phyloP scores from a whole-genome alignment of 768 basidiomycete species.

The Rhizopogon sp. region DNA sequence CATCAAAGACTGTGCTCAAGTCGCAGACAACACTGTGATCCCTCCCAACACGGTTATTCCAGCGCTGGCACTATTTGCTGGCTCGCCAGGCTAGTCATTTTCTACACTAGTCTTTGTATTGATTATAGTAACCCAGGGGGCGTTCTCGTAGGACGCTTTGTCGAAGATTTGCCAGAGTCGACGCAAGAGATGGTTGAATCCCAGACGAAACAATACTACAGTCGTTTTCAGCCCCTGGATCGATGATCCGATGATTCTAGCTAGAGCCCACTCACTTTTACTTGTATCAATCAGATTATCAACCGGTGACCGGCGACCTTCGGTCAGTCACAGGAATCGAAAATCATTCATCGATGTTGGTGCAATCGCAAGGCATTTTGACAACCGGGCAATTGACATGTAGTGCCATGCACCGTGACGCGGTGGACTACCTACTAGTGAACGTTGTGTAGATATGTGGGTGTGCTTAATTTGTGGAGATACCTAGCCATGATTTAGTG shows the following conservation, averaged over 20 bases:
- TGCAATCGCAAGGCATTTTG: no score
- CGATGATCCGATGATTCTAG: conserved; percentile 21
- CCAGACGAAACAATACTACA: conserved; percentile 80
- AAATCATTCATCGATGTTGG: no score
- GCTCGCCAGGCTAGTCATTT: conserved; percentile 74
- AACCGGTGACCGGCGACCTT: no score
- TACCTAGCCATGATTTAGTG: no score
- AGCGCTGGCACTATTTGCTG: conserved; percentile 77
- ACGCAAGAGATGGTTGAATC: conserved; percentile 90
- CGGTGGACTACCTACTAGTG: no score
- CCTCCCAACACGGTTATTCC: conserved; percentile 93
- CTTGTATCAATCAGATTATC: conserved; percentile 1
- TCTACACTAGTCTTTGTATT: background rate
- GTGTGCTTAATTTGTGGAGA: no score
- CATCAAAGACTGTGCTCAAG: conserved; percentile 90
- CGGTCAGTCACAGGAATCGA: no score
- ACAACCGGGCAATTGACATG: no score
- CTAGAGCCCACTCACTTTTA: background rate
- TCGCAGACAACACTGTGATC: conserved; percentile 85
- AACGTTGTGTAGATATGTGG: no score
- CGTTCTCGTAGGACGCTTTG: conserved; percentile 56
- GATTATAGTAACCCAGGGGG: background rate
- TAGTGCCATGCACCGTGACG: no score
- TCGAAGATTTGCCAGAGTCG: conserved; percentile 86
- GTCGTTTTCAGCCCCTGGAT: conserved; percentile 68